Conservation (phyloP, 1,139 yeast genomes). For the Hemisphaericaspora xylanilytica region DNA sequence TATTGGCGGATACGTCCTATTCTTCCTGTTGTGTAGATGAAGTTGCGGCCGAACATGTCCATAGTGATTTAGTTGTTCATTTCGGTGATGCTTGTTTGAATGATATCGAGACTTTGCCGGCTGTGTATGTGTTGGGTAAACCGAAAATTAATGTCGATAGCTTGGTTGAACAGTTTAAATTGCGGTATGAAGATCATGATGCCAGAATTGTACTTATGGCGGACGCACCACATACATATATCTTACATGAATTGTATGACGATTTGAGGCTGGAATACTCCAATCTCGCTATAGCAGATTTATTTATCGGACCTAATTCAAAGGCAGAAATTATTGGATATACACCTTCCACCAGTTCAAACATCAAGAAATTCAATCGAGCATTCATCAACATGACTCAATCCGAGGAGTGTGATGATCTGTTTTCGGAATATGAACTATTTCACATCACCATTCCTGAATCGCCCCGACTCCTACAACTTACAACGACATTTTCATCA, state of each 20-base stretch:
- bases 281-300: slow-evolving; percentile 50
- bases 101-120: slow-evolving; percentile 68
- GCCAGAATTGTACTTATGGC: slow-evolving; percentile 59
- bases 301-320: slow-evolving; percentile 31
- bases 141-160: slow-evolving; percentile 47
- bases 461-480: slow-evolving; percentile 71
- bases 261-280: slow-evolving; percentile 35
- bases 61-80: slow-evolving; percentile 82
- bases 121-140: slow-evolving; percentile 73
- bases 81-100: slow-evolving; percentile 95
- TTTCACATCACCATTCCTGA: slow-evolving; percentile 76
- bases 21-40: slow-evolving; percentile 96
- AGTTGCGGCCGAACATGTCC: slow-evolving; percentile 92
- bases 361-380: slow-evolving; percentile 24
- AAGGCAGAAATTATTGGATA: slow-evolving; percentile 45
- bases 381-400: slow-evolving; percentile 18
- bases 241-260: slow-evolving; percentile 34
- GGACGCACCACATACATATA: slow-evolving; percentile 56
- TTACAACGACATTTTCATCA: slow-evolving; percentile 65
- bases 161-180: slow-evolving; percentile 35
- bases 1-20: slow-evolving; percentile 92
- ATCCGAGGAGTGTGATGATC: slow-evolving; percentile 19
- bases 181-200: slow-evolving; percentile 25
- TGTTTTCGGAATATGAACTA: slow-evolving; percentile 44
- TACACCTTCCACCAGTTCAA: slow-evolving; percentile 16